Conservation (phyloP, 2,329 filamentous ascomycete genomes). For the Cladosporium sp. region DNA sequence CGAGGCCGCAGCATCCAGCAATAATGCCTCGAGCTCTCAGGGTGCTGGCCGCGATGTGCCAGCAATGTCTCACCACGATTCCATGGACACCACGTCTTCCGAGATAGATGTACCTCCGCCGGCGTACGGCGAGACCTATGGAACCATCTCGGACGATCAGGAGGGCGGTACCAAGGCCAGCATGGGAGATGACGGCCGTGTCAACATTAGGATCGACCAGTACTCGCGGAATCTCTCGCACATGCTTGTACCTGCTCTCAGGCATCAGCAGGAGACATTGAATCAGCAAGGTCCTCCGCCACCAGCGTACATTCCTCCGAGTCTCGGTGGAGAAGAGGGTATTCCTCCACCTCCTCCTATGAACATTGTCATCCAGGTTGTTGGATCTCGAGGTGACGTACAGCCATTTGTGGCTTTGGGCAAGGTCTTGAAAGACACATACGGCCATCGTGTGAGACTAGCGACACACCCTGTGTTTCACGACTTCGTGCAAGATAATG, state of each 20-base stretch:
- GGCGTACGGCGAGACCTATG: constrained; percentile 35
- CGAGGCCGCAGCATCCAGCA: constrained; percentile 20
- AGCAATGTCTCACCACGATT: not conserved
- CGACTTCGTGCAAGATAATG: constrained; percentile 44
- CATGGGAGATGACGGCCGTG: constrained; percentile 60
- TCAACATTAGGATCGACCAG: constrained; percentile 75
- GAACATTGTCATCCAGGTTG: constrained; percentile 45
- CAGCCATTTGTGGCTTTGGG: constrained; percentile 46
- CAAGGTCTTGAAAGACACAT: constrained; percentile 44
- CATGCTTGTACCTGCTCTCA: constrained; percentile 59
- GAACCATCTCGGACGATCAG: constrained; percentile 32
- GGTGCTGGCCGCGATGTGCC: constrained; percentile 13
- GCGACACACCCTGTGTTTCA: constrained; percentile 46
- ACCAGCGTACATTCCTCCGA: constrained; percentile 67
- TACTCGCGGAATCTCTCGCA: constrained; percentile 59
- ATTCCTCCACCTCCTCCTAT: constrained; percentile 46
- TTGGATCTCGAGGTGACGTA: constrained; percentile 45
- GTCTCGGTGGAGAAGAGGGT: constrained; percentile 58
- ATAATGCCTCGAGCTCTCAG: constrained; percentile 13
- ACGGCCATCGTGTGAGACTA: constrained; percentile 42
- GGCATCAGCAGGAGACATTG: constrained; percentile 46
- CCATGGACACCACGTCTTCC: constrained; percentile 1
- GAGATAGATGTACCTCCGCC: constrained; percentile 31
- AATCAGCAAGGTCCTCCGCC: constrained; percentile 47
- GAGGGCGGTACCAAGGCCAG: constrained; percentile 33